Evolutionary conservation across 2,329 filamentous ascomycete genomes (phyloP), one percentile per base, ranked within the genome.

Genomic region (Colletotrichum sojae): DNA sequence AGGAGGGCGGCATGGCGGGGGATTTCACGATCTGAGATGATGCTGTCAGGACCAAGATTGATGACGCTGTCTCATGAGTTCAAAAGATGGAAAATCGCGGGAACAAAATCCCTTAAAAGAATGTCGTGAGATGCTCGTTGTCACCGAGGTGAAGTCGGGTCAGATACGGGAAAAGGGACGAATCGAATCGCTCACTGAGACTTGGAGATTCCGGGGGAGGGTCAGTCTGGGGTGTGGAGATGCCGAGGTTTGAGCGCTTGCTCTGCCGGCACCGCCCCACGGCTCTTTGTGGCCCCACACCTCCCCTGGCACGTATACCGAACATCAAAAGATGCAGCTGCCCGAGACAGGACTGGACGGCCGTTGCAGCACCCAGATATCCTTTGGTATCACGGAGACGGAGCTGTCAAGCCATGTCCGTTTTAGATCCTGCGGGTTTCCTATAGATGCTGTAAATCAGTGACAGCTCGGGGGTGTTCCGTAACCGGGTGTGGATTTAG

Each of bases 1-100:
- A 49, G 31, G 63, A 63, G 9, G 31, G 31, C 31, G 31, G 8
- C 76, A 81, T 81, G 49, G 48, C 22, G 48, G 48, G n/a, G 36
- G 18, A 22, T 49, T 22, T 6, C 5, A 22, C 16, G 2, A 22
- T 16, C n/a, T 22, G n/a, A 22, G 16, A 4, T 10, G 46, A 49
- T 36, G 31, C 31, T 36, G 10, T 25, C 22, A 25, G 22, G 22
- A 5, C 22, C 22, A 25, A 25, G 22, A 25, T 4, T 25, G 16
- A 10, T 10, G 46, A 49, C 10, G 31, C 31, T 6, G 10, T 36
- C 31, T 8, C 31, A 36, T 10, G 31, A 3, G 10, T 36, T 36
- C 31, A 36, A 36, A 36, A 36, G 31, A 36, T 3, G 31, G 8
- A 10, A 2, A 36, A 12, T 36, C 10, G 31, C 10, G 31, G 3